Base-by-base conservation (phyloP, 1,139 yeast genomes). In the Saccharomyces hybrid region DNA sequence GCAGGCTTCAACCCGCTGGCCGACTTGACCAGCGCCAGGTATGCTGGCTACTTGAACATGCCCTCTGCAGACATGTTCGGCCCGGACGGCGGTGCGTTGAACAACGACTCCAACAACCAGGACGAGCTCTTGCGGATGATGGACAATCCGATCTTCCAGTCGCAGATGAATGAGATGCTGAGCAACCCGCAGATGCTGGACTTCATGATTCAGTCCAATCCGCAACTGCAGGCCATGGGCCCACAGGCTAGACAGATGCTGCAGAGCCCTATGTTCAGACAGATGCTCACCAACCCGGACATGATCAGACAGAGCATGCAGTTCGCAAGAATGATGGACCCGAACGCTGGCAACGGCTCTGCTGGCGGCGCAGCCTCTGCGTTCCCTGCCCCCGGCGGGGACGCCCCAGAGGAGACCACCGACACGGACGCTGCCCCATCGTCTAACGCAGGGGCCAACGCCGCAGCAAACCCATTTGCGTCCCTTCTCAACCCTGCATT, bases 51-150 rank as follows among this genome's bases (percentile, higher is more conserved):
- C 63, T 72, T 74, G 51, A 91, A 89, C 63, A 76, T 93, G 69
- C 98, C 99, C 2, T 80, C 88, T 2, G 89, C 91, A 0, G 83
- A 87, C 49, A 81, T 88, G 86, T 90, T 93, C 74, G 97, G 97
- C 1, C 95, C 97, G 19, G 98, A 91, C 69, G 96, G 96, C 19
- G 98, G 97, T 25, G 42, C 42, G 13, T 80, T 87, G 87, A 80
- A 78, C 57, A 74, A 75, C 46, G 52, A 58, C 9, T 57, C 83
- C 66, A 95, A 95, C 7, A 84, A 82, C 62, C 85, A 88, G 48
- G 93, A 86, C 47, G 90, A 86, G 59, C 65, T 90, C 71, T 75
- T 81, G 38, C 76, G 78, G 58, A 82, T 88, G 87, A 78, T 91
- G 85, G 84, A 84, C 34, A 81, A 81, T 63, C 98, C 98, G 38